phyloP scores from a whole-genome alignment of 225 moss, liverwort and hornwort species.

The Pleurozium schreberi region DNA sequence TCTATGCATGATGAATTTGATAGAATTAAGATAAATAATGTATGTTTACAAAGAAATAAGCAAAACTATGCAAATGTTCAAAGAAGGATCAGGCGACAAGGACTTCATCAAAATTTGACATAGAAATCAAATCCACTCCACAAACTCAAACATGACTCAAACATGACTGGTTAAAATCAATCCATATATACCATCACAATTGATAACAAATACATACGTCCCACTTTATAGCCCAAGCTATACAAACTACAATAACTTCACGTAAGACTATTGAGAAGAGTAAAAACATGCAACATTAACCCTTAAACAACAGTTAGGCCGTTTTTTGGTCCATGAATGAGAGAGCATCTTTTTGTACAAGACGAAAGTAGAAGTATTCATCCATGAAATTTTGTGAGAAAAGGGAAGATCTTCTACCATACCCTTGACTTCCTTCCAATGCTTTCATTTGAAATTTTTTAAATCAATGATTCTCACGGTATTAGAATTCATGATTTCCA shows the following conservation, averaged over 20 bases:
- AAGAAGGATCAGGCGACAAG: rapidly evolving
- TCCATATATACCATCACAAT: not conserved
- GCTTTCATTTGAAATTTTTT: too few relatives aligned
- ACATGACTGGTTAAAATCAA: not conserved
- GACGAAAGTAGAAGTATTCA: too few relatives aligned
- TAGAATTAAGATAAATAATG: not conserved
- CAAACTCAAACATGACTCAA: too few relatives aligned
- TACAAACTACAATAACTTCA: not conserved
- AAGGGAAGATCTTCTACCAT: too few relatives aligned
- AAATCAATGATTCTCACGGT: too few relatives aligned
- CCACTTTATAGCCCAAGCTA: not conserved
- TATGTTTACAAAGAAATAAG: too few relatives aligned
- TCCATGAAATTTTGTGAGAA: too few relatives aligned
- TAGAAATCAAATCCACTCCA: not conserved
- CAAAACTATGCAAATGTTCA: not conserved
- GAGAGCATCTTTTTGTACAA: too few relatives aligned
- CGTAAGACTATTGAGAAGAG: not conserved
- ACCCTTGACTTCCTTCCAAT: too few relatives aligned
- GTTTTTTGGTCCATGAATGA: too few relatives aligned
- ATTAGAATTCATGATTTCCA: too few relatives aligned
- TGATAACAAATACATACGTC: not conserved
- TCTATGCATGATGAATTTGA: rapidly evolving
- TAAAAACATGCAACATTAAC: not conserved
- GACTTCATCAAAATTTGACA: not conserved
- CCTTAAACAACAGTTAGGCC: too few relatives aligned